Percentiles rank a stretch among this genome's conserved stretches.
Evolutionary conservation across 139 green algal genomes (phyloP).

Genomic region (Gonium pectorale): DNA sequence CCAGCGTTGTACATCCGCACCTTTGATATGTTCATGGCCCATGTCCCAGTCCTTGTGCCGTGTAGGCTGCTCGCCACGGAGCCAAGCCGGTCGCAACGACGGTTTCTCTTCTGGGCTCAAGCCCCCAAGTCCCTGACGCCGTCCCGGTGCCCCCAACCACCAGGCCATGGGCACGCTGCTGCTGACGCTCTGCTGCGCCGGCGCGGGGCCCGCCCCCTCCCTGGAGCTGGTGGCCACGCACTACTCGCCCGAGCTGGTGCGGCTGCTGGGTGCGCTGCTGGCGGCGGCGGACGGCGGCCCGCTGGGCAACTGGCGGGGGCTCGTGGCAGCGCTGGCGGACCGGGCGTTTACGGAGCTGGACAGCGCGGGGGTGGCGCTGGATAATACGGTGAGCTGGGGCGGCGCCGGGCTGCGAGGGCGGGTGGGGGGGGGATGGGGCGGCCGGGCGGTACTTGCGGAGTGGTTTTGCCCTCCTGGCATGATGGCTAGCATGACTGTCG

Average conservation of each 20-base stretch:
- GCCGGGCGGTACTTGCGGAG: too few species aligned
- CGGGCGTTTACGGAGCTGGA: slow-evolving; percentile 84
- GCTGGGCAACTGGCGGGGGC: slow-evolving; percentile 58
- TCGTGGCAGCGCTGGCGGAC: slow-evolving; percentile 76
- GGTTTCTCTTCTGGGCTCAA: too few species aligned
- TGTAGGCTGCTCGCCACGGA: too few species aligned
- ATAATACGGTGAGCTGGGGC: slow-evolving; percentile 55
- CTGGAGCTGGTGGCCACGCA: slow-evolving; percentile 74
- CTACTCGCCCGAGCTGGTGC: slow-evolving; percentile 75
- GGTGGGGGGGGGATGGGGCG: too few species aligned
- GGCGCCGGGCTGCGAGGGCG: too few species aligned
- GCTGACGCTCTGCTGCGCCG: slow-evolving; percentile 82
- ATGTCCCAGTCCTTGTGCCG: too few species aligned
- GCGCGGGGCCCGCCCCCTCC: slow-evolving; percentile 46
- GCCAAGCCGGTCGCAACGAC: too few species aligned
- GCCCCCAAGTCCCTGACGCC: not conserved
- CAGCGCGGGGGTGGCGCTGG: slow-evolving; percentile 53
- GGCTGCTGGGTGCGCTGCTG: slow-evolving; percentile 75
- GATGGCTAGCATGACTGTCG: too few species aligned
- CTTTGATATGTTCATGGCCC: too few species aligned
- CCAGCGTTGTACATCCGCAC: too few species aligned
- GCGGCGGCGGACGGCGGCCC: slow-evolving; percentile 57
- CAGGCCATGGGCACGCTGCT: slow-evolving; percentile 81
- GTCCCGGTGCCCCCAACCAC: not conserved
- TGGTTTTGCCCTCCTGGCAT: too few species aligned